Evolutionary conservation across 495 filamentous ascomycete genomes (phyloP), one percentile per base, ranked within the genome.

Genomic region (Neurospora sp.): DNA sequence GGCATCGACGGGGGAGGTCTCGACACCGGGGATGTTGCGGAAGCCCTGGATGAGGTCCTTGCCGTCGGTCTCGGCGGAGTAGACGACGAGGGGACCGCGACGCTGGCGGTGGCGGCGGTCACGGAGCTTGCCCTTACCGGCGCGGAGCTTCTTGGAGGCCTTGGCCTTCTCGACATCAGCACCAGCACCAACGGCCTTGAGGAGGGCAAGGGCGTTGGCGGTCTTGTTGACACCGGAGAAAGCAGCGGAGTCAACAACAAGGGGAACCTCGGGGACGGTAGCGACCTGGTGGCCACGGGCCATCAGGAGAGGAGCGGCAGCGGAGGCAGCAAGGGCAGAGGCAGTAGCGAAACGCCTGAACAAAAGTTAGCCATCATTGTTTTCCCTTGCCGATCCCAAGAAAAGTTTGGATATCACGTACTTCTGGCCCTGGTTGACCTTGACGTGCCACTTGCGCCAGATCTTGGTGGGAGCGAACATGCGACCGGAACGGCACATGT

Each of bases 401-500:
- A 46, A 11, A 40, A 46, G 27, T 65, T 53, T 22, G 27, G 31
- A 46, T 37, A 73, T 68, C 48, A 82, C 89, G 81, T 84, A 94
- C 93, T 93, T 96, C 90, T 99, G 95, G 82, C 89, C 90, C 82
- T 96, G 90, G 89, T 96, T 97, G 91, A 99, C 89, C 92, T 98
- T 99, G 87, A 97, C 92, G 89, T 99, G 96, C 96, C 96, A 99
- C 89, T 97, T 98, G 81, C 96, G 89, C 96, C 96, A 99, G 87
- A 97, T 93, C 91, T 98, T 98, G 85, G 96, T 99, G 76, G 96
- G 96, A 76, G 96, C 96, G 88, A 99, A 99, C 96, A 99, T 99
- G 86, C 96, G 96, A 86, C 96, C 96, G 80, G 95, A 97, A 84
- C 96, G 94, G 88, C 96, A 99, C 94, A 92, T 90, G 91, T 99